Conservation (phyloP, 1,139 yeast genomes). For the Saccharomyces hybrid region DNA sequence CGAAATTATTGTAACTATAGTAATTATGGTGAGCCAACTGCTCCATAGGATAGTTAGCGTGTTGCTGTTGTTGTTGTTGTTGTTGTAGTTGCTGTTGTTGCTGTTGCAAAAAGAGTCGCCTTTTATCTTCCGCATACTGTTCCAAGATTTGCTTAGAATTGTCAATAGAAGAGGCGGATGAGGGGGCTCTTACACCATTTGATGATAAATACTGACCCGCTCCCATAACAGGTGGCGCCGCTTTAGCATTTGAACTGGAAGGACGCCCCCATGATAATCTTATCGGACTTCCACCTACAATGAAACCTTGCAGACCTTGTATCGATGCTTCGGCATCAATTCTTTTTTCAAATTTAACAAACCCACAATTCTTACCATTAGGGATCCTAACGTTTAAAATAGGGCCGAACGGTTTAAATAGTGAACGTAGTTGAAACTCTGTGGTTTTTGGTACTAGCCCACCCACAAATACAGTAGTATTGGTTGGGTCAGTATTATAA, state of each 20-base stretch:
- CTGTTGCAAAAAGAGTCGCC: conserved; percentile 22
- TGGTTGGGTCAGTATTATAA: conserved; percentile 57
- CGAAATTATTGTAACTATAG: conserved; percentile 5
- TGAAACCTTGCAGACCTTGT: conserved; percentile 86
- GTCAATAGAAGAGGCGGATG: conserved; percentile 3
- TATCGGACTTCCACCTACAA: conserved; percentile 78
- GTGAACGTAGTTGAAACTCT: conserved; percentile 68
- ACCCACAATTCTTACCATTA: conserved; percentile 89
- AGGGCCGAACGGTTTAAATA: conserved; percentile 79
- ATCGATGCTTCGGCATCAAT: conserved; percentile 88
- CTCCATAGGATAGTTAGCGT: conserved; percentile 3
- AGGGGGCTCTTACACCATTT: neutral
- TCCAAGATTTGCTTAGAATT: conserved; percentile 6
- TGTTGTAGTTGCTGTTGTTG: conserved; percentile 1
- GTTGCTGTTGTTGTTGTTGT: conserved; percentile 10
- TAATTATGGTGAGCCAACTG: conserved; percentile 3
- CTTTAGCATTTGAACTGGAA: conserved; percentile 11
- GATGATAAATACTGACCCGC: conserved; percentile 2
- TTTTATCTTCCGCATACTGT: conserved; percentile 16
- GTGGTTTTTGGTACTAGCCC: conserved; percentile 71
- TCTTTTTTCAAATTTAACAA: conserved; percentile 71
- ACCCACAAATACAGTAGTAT: conserved; percentile 93
- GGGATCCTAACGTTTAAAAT: conserved; percentile 84
- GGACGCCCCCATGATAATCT: conserved; percentile 83
- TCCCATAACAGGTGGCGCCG: conserved; percentile 5